Evolutionary conservation across 2,329 filamentous ascomycete genomes (phyloP).

Genomic region (Pyricularia grisea): DNA sequence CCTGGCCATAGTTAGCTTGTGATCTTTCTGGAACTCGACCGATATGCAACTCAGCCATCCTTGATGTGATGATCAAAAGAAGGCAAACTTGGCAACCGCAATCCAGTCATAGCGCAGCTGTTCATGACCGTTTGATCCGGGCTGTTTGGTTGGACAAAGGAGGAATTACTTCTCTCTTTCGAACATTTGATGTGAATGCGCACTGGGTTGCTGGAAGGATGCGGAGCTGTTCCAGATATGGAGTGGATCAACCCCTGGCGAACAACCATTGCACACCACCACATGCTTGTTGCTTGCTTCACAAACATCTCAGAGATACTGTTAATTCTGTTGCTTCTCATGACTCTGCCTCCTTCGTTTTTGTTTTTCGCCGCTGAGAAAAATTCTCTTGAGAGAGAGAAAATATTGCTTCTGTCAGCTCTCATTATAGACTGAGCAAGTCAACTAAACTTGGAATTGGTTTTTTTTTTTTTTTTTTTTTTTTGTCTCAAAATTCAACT

Average conservation of each 20-base stretch:
- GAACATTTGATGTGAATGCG: background rate
- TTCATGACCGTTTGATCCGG: background rate
- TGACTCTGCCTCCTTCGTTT: too few relatives aligned
- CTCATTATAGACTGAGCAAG: background rate
- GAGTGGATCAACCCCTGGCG: background rate
- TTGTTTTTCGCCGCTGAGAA: background rate
- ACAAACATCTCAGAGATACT: background rate
- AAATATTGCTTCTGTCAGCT: background rate
- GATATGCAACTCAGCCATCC: background rate
- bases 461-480: background rate
- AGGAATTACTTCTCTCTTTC: background rate
- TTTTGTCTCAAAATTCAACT: background rate
- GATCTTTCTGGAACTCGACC: background rate
- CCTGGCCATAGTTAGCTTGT: background rate
- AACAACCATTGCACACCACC: background rate
- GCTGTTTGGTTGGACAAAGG: background rate
- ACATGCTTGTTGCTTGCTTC: background rate
- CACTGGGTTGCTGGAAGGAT: background rate
- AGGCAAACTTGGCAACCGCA: background rate
- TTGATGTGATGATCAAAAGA: background rate
- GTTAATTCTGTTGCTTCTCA: background rate
- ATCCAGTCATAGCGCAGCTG: background rate
- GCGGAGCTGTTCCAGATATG: background rate
- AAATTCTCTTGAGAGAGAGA: background rate
- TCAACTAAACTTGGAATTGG: background rate